phyloP scores from a whole-genome alignment of 768 basidiomycete genomes.

The Cubamyces lactineus region DNA sequence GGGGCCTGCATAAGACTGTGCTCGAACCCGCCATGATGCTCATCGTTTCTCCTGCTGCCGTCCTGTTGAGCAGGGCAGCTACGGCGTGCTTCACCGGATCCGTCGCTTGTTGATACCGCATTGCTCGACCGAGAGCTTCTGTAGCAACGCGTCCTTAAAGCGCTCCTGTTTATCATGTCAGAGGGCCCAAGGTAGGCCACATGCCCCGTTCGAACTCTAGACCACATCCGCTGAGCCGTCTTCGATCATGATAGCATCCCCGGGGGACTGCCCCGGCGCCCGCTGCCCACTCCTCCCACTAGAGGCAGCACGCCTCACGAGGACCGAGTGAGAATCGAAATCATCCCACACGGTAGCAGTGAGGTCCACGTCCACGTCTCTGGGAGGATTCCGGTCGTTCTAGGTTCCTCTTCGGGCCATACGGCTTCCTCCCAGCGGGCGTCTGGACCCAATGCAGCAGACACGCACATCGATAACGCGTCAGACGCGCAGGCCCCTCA shows the following conservation, averaged over 20 bases:
- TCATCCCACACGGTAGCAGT: neutral
- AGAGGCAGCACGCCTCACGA: neutral
- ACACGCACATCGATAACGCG: constrained; percentile 4
- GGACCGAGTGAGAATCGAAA: neutral
- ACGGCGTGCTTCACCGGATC: neutral
- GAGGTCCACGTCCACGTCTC: neutral
- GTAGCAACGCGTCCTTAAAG: neutral
- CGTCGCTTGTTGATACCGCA: neutral
- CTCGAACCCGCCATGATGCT: neutral
- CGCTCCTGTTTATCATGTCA: neutral
- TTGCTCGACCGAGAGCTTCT: too few relatives aligned
- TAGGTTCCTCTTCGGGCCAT: neutral
- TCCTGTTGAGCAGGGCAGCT: constrained; percentile 1
- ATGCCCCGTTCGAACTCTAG: neutral
- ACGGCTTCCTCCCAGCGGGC: neutral
- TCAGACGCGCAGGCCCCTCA: neutral
- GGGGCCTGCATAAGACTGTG: neutral
- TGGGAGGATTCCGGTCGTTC: neutral
- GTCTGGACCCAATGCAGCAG: neutral
- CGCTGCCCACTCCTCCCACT: neutral
- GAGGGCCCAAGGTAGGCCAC: neutral
- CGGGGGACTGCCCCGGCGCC: neutral
- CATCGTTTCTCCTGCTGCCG: neutral
- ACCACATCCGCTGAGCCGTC: too few relatives aligned
- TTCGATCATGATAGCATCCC: neutral